Conservation (phyloP, 768 basidiomycete genomes). For the Podaxis sp. region DNA sequence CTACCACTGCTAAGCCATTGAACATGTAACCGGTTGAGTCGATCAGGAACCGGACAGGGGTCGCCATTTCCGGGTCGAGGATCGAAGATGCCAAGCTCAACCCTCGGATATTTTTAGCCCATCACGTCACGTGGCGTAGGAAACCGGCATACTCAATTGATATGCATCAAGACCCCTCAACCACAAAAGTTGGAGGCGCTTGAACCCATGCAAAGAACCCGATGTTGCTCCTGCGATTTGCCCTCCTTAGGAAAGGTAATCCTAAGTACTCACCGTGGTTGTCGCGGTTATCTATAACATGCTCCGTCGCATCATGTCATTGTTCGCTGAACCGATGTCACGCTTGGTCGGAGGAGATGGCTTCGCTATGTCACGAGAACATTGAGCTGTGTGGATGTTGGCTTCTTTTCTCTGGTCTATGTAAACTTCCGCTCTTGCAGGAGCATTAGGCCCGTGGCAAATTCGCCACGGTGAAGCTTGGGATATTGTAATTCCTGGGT, state of each 20-base stretch:
- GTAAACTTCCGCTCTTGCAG: no score
- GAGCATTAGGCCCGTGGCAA: no score
- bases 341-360: neutral
- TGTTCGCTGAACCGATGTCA: neutral
- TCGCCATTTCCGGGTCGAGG: no score
- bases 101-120: no score
- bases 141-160: no score
- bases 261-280: neutral
- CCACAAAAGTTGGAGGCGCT: neutral
- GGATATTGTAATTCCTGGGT: neutral
- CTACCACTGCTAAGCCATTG: neutral
- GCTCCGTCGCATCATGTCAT: neutral
- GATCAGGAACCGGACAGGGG: neutral
- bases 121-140: no score
- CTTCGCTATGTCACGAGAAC: neutral
- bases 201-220: neutral
- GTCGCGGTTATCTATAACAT: neutral
- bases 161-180: neutral
- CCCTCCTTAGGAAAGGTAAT: neutral
- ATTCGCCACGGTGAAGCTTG: no score
- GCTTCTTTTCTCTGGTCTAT: constrained; percentile 6
- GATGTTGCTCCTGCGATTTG: neutral
- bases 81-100: no score
- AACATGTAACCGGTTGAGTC: neutral
- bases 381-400: neutral